phyloP scores from a whole-genome alignment of 176 grass and related monocot genomes.

The Tillandsia leiboldiana region DNA sequence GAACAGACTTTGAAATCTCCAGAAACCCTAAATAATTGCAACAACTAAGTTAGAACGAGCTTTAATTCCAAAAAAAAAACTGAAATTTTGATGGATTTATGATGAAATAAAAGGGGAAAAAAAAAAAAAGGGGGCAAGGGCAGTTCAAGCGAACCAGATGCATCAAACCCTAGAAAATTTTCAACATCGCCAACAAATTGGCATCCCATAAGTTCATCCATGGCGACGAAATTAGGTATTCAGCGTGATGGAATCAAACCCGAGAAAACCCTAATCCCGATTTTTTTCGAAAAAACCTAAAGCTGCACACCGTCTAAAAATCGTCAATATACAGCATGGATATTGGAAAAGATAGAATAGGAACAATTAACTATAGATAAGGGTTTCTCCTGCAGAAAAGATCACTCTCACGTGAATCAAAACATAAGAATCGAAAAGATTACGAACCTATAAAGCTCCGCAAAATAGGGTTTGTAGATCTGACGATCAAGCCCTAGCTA shows the following conservation, averaged over 20 bases:
- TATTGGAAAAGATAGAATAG: not conserved
- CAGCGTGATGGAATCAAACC: not conserved
- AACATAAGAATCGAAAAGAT: not conserved
- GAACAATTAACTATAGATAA: not conserved
- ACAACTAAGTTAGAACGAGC: not conserved
- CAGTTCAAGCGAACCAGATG: not conserved
- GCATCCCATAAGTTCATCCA: not conserved
- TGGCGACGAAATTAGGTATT: not conserved
- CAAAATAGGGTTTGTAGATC: not conserved
- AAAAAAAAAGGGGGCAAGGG: not conserved
- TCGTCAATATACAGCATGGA: not conserved
- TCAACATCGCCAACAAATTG: not conserved
- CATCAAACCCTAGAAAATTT: not conserved
- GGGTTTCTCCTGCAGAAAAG: not conserved
- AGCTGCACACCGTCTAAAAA: not conserved
- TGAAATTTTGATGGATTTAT: not conserved
- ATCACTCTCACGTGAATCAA: not conserved
- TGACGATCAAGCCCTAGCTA: not conserved
- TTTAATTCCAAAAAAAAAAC: not conserved
- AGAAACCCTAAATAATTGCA: slow-evolving; percentile 11
- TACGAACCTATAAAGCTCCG: not conserved
- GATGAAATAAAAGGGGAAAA: not conserved
- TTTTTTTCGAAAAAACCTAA: not conserved
- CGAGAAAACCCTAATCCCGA: not conserved
- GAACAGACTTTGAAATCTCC: not conserved